Evolutionary conservation across 495 filamentous ascomycete genomes (phyloP).

Genomic region (Letharia lupina): DNA sequence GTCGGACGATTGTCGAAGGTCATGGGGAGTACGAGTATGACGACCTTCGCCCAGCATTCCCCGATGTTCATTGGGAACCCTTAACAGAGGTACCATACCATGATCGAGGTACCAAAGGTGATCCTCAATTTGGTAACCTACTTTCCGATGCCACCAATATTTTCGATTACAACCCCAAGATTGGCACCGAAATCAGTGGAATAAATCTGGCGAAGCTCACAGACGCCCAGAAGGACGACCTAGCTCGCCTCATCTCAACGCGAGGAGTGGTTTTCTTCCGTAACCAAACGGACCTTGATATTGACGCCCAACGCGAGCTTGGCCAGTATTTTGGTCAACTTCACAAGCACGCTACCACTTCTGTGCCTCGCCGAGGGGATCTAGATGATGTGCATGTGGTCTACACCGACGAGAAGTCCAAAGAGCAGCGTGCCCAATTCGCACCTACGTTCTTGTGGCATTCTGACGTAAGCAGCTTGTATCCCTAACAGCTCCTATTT

Average conservation of each 20-base stretch:
- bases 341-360: constrained; percentile 56
- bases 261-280: constrained; percentile 70
- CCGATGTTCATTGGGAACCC: constrained; percentile 46
- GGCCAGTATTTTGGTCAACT: constrained; percentile 58
- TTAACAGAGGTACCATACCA: constrained; percentile 43
- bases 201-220: constrained; percentile 59
- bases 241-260: constrained; percentile 61
- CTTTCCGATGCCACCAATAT: constrained; percentile 44
- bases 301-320: constrained; percentile 57
- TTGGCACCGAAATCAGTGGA: constrained; percentile 65
- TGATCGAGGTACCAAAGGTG: constrained; percentile 49
- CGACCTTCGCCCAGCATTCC: constrained; percentile 49
- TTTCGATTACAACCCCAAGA: constrained; percentile 57
- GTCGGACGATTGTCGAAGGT: constrained; percentile 37
- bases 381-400: constrained; percentile 65
- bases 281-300: constrained; percentile 56
- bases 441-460: constrained; percentile 52
- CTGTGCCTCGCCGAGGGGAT: constrained; percentile 48
- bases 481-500: background rate
- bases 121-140: constrained; percentile 45
- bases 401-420: constrained; percentile 53
- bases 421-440: constrained; percentile 47
- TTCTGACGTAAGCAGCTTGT: constrained; percentile 41
- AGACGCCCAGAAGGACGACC: constrained; percentile 64
- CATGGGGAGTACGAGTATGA: constrained; percentile 48